These are phyloP conservation scores for Fonsecaea erecta DNA, from an alignment of 2,329 filamentous ascomycete species.

Conservation along the genomic window DNA sequence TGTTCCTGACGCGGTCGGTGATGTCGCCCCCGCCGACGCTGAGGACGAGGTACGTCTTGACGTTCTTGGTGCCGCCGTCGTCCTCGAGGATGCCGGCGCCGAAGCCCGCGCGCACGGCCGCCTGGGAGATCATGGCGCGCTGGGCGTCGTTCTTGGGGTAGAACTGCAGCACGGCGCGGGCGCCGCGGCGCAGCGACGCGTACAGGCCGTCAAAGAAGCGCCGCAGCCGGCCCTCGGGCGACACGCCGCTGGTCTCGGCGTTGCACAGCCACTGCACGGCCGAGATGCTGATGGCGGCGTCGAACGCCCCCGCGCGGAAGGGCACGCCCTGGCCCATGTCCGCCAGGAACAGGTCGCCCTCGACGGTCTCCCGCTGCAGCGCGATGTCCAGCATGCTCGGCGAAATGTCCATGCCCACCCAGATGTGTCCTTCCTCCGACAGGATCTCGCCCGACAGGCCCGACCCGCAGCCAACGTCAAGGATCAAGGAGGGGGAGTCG, in stretches of 20 bases:
- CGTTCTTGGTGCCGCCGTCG: constrained; percentile 93
- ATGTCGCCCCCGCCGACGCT: constrained; percentile 90
- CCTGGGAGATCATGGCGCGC: constrained; percentile 86
- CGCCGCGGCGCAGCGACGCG: constrained; percentile 78
- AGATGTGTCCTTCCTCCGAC: constrained; percentile 81
- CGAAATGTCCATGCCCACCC: constrained; percentile 97
- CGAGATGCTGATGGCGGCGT: constrained; percentile 91
- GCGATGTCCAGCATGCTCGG: constrained; percentile 97
- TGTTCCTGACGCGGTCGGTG: constrained; percentile 82
- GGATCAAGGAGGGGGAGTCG: constrained; percentile 77
- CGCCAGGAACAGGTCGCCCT: constrained; percentile 89
- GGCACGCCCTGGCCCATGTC: constrained; percentile 96
- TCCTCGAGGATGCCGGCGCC: constrained; percentile 94
- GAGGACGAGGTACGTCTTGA: constrained; percentile 93
- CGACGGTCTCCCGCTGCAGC: constrained; percentile 79
- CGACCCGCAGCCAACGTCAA: constrained; percentile 95
- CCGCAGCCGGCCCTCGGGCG: constrained; percentile 73
- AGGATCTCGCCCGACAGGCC: constrained; percentile 94
- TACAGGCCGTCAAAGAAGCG: constrained; percentile 95
- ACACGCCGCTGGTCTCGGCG: constrained; percentile 71
- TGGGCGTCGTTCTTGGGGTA: constrained; percentile 96
- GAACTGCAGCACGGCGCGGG: constrained; percentile 92
- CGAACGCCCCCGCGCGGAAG: constrained; percentile 88
- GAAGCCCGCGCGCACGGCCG: constrained; percentile 91
- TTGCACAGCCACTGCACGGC: constrained; percentile 99